These are phyloP conservation scores for Pichia californica DNA, from an alignment of 805 yeast species.

Conservation along the genomic window DNA sequence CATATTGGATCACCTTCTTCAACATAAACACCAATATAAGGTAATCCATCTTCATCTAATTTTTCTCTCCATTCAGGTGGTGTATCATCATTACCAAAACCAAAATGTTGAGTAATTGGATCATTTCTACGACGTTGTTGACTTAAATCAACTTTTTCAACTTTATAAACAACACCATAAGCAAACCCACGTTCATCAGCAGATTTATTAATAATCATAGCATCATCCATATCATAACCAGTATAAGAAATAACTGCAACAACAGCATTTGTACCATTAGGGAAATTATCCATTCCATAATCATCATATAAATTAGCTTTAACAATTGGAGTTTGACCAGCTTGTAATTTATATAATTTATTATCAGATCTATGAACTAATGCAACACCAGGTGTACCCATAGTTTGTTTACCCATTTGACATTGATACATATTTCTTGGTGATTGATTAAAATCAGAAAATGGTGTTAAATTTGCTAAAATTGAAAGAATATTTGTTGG, in stretches of 20 bases:
- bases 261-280: constrained; percentile 96
- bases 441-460: constrained; percentile 96
- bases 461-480: constrained; percentile 94
- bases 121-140: constrained; percentile 82
- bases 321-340: constrained; percentile 96
- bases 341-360: constrained; percentile 84
- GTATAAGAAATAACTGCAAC: constrained; percentile 98
- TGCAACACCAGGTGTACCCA: constrained; percentile 99
- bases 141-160: constrained; percentile 81
- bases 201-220: constrained; percentile 95
- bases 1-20: constrained; percentile 95
- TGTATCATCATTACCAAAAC: constrained; percentile 90
- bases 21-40: constrained; percentile 78
- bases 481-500: constrained; percentile 94
- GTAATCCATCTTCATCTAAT: constrained; percentile 89
- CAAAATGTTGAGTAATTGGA: constrained; percentile 89
- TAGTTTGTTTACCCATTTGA: constrained; percentile 99
- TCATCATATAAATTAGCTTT: constrained; percentile 90
- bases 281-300: constrained; percentile 97
- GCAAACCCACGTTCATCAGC: constrained; percentile 98
- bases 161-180: constrained; percentile 93
- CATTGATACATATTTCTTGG: constrained; percentile 99
- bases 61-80: constrained; percentile 86
- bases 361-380: constrained; percentile 88
- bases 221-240: constrained; percentile 99